These are phyloP conservation scores for Lactarius sp. DNA, from an alignment of 768 basidiomycete species.

Conservation along the genomic window DNA sequence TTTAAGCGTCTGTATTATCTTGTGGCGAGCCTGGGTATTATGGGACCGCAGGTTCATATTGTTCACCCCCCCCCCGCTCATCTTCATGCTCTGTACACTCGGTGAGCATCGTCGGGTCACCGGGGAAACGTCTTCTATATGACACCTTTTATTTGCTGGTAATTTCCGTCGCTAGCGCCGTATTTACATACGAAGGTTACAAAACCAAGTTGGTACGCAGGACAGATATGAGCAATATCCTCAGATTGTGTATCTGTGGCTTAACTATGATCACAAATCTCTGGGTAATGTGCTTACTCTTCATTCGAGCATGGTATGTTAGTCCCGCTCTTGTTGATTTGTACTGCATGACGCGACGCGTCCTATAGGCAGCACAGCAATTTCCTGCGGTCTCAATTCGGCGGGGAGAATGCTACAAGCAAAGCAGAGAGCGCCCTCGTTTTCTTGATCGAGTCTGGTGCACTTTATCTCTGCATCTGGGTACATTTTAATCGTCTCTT, in stretches of 20 bases:
- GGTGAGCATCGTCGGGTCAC: neutral
- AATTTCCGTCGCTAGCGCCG: too few relatives aligned
- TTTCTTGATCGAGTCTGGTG: slow-evolving; percentile 13
- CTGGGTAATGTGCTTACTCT: slow-evolving; percentile 16
- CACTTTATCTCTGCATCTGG: slow-evolving; percentile 12
- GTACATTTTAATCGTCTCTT: neutral
- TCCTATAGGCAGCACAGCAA: slow-evolving; percentile 3
- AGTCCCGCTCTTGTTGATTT: neutral
- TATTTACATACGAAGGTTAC: too few relatives aligned
- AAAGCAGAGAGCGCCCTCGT: slow-evolving; percentile 2
- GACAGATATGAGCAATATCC: too few relatives aligned
- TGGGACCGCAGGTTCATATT: too few relatives aligned
- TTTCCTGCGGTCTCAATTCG: neutral
- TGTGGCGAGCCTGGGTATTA: too few relatives aligned
- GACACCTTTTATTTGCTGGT: too few relatives aligned
- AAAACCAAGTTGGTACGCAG: too few relatives aligned
- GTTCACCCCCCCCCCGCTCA: too few relatives aligned
- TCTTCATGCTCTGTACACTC: neutral
- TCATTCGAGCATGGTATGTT: slow-evolving; percentile 11
- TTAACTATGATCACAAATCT: slow-evolving; percentile 7
- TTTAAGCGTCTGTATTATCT: too few relatives aligned
- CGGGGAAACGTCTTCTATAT: too few relatives aligned
- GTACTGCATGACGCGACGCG: neutral
- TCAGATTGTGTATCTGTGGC: too few relatives aligned
- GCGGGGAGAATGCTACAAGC: too few relatives aligned